A percentile compares a stretch with the other conserved stretches of the same genome.
phyloP scores from a whole-genome alignment of 805 yeast species.

The Metschnikowia dekortorum region DNA sequence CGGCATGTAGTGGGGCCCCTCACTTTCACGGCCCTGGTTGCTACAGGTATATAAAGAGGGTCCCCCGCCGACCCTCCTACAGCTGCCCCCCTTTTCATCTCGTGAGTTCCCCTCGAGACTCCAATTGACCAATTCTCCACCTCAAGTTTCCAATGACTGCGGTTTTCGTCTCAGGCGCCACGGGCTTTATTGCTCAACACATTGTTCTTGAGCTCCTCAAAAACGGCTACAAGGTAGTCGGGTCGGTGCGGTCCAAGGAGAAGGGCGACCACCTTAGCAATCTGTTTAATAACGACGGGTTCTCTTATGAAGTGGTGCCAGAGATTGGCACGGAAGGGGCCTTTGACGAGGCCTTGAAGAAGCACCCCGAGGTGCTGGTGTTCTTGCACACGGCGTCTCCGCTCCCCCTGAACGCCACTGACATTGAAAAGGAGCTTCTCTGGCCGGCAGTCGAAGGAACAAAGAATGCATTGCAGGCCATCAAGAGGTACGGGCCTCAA shows the following conservation, averaged over 20 bases:
- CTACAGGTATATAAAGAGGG: too few species aligned
- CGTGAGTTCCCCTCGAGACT: too few species aligned
- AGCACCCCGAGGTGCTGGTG: conserved; percentile 47
- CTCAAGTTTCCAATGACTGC: neutral
- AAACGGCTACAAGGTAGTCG: conserved; percentile 23
- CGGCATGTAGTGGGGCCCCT: too few species aligned
- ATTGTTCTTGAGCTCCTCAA: conserved; percentile 20
- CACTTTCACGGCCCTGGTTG: too few species aligned
- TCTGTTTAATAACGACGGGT: conserved; percentile 27
- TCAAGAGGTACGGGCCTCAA: conserved; percentile 8
- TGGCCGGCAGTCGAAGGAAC: conserved; percentile 46
- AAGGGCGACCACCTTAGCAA: conserved; percentile 19
- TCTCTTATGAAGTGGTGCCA: conserved; percentile 42
- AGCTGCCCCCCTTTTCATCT: too few species aligned
- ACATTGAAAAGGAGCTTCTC: conserved; percentile 48
- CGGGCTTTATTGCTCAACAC: conserved; percentile 31
- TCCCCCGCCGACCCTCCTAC: too few species aligned
- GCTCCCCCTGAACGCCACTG: conserved; percentile 39
- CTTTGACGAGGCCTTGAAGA: conserved; percentile 42
- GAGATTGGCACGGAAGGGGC: conserved; percentile 46
- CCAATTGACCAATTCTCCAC: too few species aligned
- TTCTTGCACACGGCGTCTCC: conserved; percentile 65
- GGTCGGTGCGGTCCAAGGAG: conserved; percentile 23
- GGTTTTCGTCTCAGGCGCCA: conserved; percentile 31
- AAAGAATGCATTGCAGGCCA: conserved; percentile 10